Evolutionary conservation across 2,329 filamentous ascomycete species (phyloP).

Genomic region (Colletotrichum eleusines): DNA sequence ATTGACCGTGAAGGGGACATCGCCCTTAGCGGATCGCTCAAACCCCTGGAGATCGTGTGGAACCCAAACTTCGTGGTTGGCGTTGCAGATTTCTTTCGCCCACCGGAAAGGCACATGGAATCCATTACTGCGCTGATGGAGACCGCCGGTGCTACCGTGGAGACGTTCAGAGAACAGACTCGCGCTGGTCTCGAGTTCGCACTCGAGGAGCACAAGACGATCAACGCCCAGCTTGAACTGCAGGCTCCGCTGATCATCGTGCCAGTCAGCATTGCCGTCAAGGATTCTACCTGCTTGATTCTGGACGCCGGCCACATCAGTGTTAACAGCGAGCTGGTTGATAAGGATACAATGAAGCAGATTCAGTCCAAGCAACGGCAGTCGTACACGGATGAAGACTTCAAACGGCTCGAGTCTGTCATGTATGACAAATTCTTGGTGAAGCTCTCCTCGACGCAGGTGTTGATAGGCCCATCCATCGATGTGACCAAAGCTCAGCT

Average conservation of each 20-base stretch:
- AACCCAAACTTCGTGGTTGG: slow-evolving; percentile 94
- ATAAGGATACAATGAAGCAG: slow-evolving; percentile 88
- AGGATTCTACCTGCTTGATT: slow-evolving; percentile 88
- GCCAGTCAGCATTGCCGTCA: slow-evolving; percentile 88
- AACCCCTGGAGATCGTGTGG: slow-evolving; percentile 96
- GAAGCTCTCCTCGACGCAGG: slow-evolving; percentile 93
- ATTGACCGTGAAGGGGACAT: slow-evolving; percentile 93
- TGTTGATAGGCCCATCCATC: slow-evolving; percentile 94
- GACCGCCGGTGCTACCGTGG: slow-evolving; percentile 92
- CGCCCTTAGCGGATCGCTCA: slow-evolving; percentile 89
- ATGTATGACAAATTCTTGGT: slow-evolving; percentile 99
- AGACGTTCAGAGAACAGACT: slow-evolving; percentile 94
- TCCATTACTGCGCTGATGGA: slow-evolving; percentile 97
- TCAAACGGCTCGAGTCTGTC: slow-evolving; percentile 85
- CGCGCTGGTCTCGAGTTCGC: slow-evolving; percentile 96
- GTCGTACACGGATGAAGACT: slow-evolving; percentile 89
- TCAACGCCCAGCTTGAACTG: slow-evolving; percentile 95
- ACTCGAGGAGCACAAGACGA: slow-evolving; percentile 96
- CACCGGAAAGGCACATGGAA: slow-evolving; percentile 97
- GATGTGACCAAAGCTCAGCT: slow-evolving; percentile 90
- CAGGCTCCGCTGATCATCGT: slow-evolving; percentile 97
- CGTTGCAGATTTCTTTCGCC: slow-evolving; percentile 94
- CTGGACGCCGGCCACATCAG: slow-evolving; percentile 96
- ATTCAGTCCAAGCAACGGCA: slow-evolving; percentile 92
- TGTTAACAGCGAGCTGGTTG: slow-evolving; percentile 92